Base-by-base conservation (phyloP, 768 basidiomycete species). In the Tricholoma matsutake region DNA sequence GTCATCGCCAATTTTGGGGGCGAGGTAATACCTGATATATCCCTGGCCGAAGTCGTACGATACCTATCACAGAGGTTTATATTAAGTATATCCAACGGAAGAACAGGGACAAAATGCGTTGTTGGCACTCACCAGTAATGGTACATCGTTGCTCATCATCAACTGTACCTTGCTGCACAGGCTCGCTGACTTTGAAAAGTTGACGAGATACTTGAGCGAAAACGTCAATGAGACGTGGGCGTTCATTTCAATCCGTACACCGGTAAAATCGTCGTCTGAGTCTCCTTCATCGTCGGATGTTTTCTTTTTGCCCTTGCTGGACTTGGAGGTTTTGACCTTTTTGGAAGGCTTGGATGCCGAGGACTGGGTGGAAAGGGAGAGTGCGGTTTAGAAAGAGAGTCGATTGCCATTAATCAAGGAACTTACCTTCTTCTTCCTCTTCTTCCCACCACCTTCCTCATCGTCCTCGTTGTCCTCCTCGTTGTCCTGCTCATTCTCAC, bases 191-290 rank as follows among this genome's bases (percentile, higher is more conserved):
- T 97, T 98, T 56, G 94, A 86, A 69, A 99, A 98, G 78, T 97
- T 98, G 73, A 92, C 88, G 29, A 98, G 87, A 76, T 98, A 99
- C 75, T 98, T 98, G 67, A 98, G 80, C 32, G 92, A 94, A 80
- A 98, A 98, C 1, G 95, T 98, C 54, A 98, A 81, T 45, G 87
- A 84, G 63, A 99, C 96, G 64, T 92, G 86, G 71, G 91, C 88
- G 70, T 94, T 92, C 83, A 97, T 90, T 75, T 91, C 86, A 70
- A 97, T 90, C 63, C 77, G 73, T 53, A 96, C 88, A 51, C 81
- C 84, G 11, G 77, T 76, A 0, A 71, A 71, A 13, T 79, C 78
- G 4, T 84, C 83, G 18, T 86, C 86, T 2, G n/a, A 31, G n/a
- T 53, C 31, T n/a, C 29, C 51, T 53, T 53, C 51, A 7, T 81